phyloP scores from a whole-genome alignment of 495 filamentous ascomycete genomes.

The Talaromyces ruber region DNA sequence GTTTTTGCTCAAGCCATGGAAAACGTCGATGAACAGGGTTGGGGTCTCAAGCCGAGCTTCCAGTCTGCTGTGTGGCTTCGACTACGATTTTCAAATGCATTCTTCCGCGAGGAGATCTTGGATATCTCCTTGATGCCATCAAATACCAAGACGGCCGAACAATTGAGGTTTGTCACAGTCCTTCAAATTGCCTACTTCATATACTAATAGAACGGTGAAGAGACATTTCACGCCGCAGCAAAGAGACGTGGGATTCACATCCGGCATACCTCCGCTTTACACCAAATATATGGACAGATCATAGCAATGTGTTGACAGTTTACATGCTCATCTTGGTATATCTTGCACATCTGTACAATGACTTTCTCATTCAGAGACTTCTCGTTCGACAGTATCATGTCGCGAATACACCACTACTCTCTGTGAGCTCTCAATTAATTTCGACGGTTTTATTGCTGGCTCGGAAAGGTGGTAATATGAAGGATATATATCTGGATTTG shows the following conservation, averaged over 20 bases:
- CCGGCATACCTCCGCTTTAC: constrained; percentile 29
- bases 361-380: constrained; percentile 36
- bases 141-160: constrained; percentile 19
- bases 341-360: constrained; percentile 32
- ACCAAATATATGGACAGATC: constrained; percentile 15
- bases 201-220: background rate
- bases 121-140: constrained; percentile 38
- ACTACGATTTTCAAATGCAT: constrained; percentile 35
- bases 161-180: constrained; percentile 8
- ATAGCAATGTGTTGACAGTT: constrained; percentile 12
- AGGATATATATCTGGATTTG: constrained; percentile 20
- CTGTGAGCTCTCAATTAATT: constrained; percentile 26
- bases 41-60: constrained; percentile 35
- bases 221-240: constrained; percentile 26
- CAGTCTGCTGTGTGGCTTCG: constrained; percentile 31
- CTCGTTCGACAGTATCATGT: constrained; percentile 27
- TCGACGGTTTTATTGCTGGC: constrained; percentile 19
- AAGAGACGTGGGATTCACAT: constrained; percentile 22
- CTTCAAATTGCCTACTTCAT: background rate
- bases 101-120: constrained; percentile 49
- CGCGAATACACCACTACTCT: constrained; percentile 23
- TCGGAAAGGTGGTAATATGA: constrained; percentile 23
- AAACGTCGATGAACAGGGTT: constrained; percentile 37
- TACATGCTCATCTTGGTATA: constrained; percentile 27
- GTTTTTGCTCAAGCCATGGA: constrained; percentile 22